Conservation (phyloP, 257 asterid species). For the Solanum lycopersicoides region DNA sequence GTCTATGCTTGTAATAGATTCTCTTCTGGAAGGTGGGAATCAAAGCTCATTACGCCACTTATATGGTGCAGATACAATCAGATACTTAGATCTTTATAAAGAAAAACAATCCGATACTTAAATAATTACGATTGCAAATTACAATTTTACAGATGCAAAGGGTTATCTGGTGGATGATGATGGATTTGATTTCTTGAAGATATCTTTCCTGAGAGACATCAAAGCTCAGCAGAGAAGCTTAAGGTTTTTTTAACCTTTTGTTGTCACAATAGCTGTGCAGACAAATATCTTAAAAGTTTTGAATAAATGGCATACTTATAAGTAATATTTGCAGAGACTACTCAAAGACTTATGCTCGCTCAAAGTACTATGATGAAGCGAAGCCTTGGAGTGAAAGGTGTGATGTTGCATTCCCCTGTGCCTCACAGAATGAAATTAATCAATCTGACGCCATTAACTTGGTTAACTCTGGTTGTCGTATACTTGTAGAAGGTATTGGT, state of each 20-base stretch:
- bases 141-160: conserved; percentile 58
- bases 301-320: conserved; percentile 13
- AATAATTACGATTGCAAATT: neutral
- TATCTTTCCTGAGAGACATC: conserved; percentile 71
- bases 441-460: conserved; percentile 84
- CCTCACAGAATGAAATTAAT: conserved; percentile 88
- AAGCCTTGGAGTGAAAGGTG: conserved; percentile 97
- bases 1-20: neutral
- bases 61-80: neutral
- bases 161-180: conserved; percentile 98
- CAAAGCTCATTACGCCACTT: neutral
- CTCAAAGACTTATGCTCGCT: conserved; percentile 93
- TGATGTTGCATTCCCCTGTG: conserved; percentile 95
- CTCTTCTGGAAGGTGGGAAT: neutral
- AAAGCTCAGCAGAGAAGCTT: conserved; percentile 89
- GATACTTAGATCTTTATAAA: neutral
- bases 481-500: conserved; percentile 79
- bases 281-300: neutral
- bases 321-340: conserved; percentile 64
- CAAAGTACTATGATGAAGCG: conserved; percentile 83
- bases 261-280: neutral
- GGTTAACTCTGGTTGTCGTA: conserved; percentile 81
- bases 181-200: conserved; percentile 91
- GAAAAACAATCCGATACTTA: neutral
- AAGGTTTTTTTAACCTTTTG: conserved; percentile 34